Percentiles rank a stretch among this genome's conserved stretches.
Conservation (phyloP, 179 eudicot genomes). For the Corrigiola litoralis region DNA sequence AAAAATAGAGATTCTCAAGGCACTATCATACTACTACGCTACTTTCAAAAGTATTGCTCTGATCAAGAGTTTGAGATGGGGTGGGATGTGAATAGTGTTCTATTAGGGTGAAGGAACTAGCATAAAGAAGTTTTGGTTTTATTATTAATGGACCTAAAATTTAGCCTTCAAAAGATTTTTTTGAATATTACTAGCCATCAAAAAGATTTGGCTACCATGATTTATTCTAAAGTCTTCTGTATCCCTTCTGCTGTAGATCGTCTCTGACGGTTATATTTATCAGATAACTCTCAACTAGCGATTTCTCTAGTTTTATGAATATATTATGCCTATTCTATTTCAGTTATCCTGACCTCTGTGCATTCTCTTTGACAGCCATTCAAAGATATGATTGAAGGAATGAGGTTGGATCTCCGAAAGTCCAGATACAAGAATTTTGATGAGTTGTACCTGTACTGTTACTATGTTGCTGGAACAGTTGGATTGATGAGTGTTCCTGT, state of each 20-base stretch:
- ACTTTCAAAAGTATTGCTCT: background rate
- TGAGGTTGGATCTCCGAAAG: constrained; percentile 41
- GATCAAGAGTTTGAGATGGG: too few species aligned
- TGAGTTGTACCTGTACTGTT: constrained; percentile 75
- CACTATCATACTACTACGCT: background rate
- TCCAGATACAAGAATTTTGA: constrained; percentile 61
- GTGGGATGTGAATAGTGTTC: background rate
- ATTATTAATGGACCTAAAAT: too few species aligned
- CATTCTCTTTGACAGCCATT: constrained; percentile 31
- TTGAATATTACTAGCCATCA: too few species aligned
- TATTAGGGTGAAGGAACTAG: background rate
- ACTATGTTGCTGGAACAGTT: constrained; percentile 91
- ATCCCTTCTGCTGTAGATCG: background rate
- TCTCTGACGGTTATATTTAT: background rate
- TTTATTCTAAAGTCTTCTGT: background rate
- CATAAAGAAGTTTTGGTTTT: background rate
- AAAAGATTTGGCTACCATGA: too few species aligned
- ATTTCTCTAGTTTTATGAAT: too few species aligned
- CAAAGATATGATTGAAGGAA: constrained; percentile 45
- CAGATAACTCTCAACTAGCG: too few species aligned
- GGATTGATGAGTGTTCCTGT: constrained; percentile 89
- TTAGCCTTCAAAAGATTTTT: too few species aligned
- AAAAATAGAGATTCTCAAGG: background rate
- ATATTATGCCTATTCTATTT: background rate
- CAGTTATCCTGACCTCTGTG: constrained; percentile 1